Base-by-base conservation (phyloP, 257 asterid species). In the Vinca minor region DNA sequence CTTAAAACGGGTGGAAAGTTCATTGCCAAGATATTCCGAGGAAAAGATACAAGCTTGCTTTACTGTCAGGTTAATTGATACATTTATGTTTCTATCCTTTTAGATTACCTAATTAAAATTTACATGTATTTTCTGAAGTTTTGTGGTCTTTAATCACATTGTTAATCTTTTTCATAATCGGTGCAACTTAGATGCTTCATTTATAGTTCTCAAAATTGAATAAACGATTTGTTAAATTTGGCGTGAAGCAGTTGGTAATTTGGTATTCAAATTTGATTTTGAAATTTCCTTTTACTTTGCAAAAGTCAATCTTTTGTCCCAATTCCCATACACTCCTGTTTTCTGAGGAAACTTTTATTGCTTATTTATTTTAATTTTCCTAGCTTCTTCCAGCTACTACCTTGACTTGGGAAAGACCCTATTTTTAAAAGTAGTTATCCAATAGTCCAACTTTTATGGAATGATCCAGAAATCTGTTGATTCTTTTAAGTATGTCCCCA, bases 31-130 rank as follows among this genome's bases (percentile, higher is more conserved):
- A 83, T 89, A 69, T 93, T 93, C 75, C 83, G 97, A 71, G 99
- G 99, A 75, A 93, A 93, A 74, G 99, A 93, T 69, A 87, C 99
- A 7, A 87, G 96, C 67, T 90, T 93, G 72, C 95, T 93, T 64
- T 93, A 93, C 77, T 89, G 87, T 67, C 99, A 93, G 95, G 97
- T 90, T 45, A 53, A 78, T 69, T 56, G 31, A 61, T 61, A 11
- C 3, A 38, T 17, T 34, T 15, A 15, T 36, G 6, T 17, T 23
- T 8, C 61, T 55, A 1, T 55, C 23, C 4, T 55, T 0, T 3
- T 55, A 55, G 49, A 44, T 44, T 15, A 15, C 21, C 49, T 15
- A 14, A 5, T 15, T 14, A 44, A 44, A 55, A 17, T 29, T 28
- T 55, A 29, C 11, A 3, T 55, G 10, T 55, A 26, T 10, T 55